Percentiles rank a stretch among this genome's conserved stretches.
phyloP scores from a whole-genome alignment of 148 eudicot genomes.

The Silene uniflora region DNA sequence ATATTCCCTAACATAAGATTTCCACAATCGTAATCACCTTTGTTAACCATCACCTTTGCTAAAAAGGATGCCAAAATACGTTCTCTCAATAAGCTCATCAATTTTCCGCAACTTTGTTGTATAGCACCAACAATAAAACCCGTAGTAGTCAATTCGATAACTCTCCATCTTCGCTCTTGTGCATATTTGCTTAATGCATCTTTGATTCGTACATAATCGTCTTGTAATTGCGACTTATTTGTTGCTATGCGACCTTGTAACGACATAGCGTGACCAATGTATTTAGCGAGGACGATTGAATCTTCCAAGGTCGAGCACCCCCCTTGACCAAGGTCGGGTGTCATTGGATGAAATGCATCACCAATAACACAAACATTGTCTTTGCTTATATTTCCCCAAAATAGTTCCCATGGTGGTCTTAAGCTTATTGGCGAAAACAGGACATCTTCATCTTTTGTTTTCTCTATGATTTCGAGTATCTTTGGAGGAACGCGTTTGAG shows the following conservation, averaged over 20 bases:
- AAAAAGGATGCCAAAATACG: constrained; percentile 28
- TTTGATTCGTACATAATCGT: constrained; percentile 32
- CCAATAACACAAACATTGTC: constrained; percentile 49
- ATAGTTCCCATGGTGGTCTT: constrained; percentile 45
- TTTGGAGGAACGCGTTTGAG: constrained; percentile 35
- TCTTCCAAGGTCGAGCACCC: constrained; percentile 54
- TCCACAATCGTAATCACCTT: constrained; percentile 39
- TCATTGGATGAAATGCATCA: constrained; percentile 61
- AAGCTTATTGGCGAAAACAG: constrained; percentile 30
- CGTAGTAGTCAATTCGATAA: constrained; percentile 29
- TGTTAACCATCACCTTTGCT: constrained; percentile 27
- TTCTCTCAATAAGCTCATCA: constrained; percentile 39
- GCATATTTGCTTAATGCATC: constrained; percentile 32
- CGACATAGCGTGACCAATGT: constrained; percentile 33
- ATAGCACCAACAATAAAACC: constrained; percentile 36
- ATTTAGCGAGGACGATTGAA: constrained; percentile 36
- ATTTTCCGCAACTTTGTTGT: constrained; percentile 31
- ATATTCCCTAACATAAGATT: constrained; percentile 7
- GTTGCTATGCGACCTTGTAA: neutral
- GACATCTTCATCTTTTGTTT: constrained; percentile 29
- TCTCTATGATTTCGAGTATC: constrained; percentile 25
- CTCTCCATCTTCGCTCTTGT: constrained; percentile 45
- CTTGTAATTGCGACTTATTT: neutral
- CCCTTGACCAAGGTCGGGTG: constrained; percentile 63
- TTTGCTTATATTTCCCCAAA: constrained; percentile 40